Evolutionary conservation across 352 stramenopile species (phyloP).

Genomic region (Globisporangium carolinianum): DNA sequence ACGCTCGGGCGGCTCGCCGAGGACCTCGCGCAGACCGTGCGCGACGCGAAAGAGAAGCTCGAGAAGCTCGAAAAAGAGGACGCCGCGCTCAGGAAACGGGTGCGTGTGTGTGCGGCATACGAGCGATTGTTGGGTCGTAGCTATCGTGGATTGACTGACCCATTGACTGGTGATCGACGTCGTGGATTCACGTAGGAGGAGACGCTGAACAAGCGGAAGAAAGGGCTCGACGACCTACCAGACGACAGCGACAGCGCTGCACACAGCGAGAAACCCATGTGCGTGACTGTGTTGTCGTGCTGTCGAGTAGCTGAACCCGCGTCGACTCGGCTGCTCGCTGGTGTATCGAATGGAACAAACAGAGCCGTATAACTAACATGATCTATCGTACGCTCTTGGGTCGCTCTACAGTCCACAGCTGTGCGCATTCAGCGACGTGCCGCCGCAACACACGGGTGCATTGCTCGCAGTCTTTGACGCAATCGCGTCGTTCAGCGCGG

Average conservation of each 20-base stretch:
- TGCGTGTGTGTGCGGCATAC: slow-evolving; percentile 1
- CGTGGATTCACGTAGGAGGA: slow-evolving; percentile 35
- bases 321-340: background rate
- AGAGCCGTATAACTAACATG: background rate
- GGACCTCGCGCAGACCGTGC: slow-evolving; percentile 71
- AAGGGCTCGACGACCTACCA: slow-evolving; percentile 38
- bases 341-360: background rate
- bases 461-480: slow-evolving; percentile 75
- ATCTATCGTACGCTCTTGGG: background rate
- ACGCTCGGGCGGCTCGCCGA: slow-evolving; percentile 76
- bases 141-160: too few relatives aligned
- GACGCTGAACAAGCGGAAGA: slow-evolving; percentile 75
- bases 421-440: slow-evolving; percentile 54
- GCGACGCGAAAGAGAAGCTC: slow-evolving; percentile 67
- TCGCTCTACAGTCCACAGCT: slow-evolving; percentile 25
- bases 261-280: slow-evolving; percentile 58
- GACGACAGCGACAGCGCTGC: slow-evolving; percentile 26
- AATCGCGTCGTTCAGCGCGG: slow-evolving; percentile 61
- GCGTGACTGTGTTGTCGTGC: slow-evolving; percentile 15
- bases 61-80: slow-evolving; percentile 88
- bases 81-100: slow-evolving; percentile 54
- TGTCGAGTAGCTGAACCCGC: too few relatives aligned
- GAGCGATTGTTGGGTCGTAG: background rate
- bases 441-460: slow-evolving; percentile 34
- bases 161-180: background rate